A percentile compares a stretch with the other conserved stretches of the same genome.
Conservation (phyloP, 768 basidiomycete genomes). For the Porpolomopsis calyptriformis region DNA sequence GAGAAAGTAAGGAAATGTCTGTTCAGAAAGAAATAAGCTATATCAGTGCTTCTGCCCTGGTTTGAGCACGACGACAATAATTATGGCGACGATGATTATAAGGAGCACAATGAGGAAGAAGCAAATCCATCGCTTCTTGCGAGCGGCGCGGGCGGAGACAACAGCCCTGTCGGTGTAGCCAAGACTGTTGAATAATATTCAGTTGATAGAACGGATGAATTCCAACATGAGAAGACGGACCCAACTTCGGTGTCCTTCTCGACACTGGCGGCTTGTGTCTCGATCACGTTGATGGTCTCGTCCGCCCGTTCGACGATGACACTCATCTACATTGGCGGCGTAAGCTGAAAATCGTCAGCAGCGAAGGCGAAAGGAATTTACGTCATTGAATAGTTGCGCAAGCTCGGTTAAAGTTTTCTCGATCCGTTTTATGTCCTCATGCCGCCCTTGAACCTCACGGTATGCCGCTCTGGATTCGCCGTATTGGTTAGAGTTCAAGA, state of each 20-base stretch:
- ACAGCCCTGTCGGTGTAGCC: constrained; percentile 83
- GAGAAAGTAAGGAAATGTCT: too few species aligned
- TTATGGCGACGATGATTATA: constrained; percentile 53
- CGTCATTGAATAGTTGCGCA: constrained; percentile 93
- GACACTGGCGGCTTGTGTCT: constrained; percentile 61
- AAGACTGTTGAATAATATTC: constrained; percentile 35
- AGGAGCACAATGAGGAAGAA: constrained; percentile 65
- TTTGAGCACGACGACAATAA: constrained; percentile 44
- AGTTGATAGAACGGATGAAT: neutral
- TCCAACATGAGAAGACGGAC: constrained; percentile 31
- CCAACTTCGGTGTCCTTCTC: constrained; percentile 81
- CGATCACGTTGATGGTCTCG: constrained; percentile 74
- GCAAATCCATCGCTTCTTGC: constrained; percentile 97
- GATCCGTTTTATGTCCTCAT: constrained; percentile 92
- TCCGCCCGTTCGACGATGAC: constrained; percentile 92
- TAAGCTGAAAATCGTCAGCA: neutral
- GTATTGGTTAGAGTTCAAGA: constrained; percentile 85
- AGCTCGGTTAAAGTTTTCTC: constrained; percentile 88
- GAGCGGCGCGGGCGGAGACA: constrained; percentile 72
- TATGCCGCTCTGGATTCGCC: constrained; percentile 85
- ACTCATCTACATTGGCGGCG: constrained; percentile 56
- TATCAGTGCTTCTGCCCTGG: too few species aligned
- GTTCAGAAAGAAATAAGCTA: too few species aligned
- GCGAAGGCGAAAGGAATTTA: constrained; percentile 25
- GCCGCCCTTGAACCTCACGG: constrained; percentile 93